A percentile compares a stretch with the other conserved stretches of the same genome.
phyloP scores from a whole-genome alignment of 2,329 filamentous ascomycete species.

The Chrysosporium keratinophilum region DNA sequence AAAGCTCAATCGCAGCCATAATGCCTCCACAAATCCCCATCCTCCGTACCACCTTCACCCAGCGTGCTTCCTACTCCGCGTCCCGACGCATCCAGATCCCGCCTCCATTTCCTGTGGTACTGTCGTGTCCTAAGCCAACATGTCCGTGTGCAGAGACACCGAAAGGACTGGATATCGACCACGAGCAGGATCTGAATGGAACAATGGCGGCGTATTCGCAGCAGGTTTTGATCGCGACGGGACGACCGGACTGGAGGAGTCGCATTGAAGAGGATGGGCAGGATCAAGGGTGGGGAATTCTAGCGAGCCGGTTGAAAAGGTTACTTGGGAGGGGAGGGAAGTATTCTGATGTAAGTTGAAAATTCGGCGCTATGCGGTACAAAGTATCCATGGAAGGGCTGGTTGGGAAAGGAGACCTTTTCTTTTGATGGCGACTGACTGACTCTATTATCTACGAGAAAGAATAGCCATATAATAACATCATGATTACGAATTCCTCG shows the following conservation, averaged over 20 bases:
- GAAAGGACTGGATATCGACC: constrained; percentile 62
- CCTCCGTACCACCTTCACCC: neutral
- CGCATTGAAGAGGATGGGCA: constrained; percentile 70
- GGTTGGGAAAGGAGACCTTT: neutral
- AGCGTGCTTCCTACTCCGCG: neutral
- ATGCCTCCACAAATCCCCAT: neutral
- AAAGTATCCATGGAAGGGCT: neutral
- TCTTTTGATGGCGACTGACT: neutral
- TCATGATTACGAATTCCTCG: constrained; percentile 66
- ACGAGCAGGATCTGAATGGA: constrained; percentile 57
- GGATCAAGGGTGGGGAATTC: constrained; percentile 35
- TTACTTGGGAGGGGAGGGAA: constrained; percentile 55
- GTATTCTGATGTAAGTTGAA: constrained; percentile 54
- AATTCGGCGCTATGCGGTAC: neutral
- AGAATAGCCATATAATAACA: constrained; percentile 67
- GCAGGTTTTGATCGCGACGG: constrained; percentile 76
- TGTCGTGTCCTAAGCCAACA: constrained; percentile 61
- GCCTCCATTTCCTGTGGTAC: constrained; percentile 39
- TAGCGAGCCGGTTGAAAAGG: constrained; percentile 58
- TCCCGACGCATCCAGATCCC: constrained; percentile 27
- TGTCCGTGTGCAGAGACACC: constrained; percentile 67
- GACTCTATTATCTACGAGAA: neutral
- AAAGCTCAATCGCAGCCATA: neutral
- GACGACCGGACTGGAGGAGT: constrained; percentile 68
- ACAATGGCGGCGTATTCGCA: constrained; percentile 69